Conservation (phyloP, 306 rosid genomes). For the Urtica urens region DNA sequence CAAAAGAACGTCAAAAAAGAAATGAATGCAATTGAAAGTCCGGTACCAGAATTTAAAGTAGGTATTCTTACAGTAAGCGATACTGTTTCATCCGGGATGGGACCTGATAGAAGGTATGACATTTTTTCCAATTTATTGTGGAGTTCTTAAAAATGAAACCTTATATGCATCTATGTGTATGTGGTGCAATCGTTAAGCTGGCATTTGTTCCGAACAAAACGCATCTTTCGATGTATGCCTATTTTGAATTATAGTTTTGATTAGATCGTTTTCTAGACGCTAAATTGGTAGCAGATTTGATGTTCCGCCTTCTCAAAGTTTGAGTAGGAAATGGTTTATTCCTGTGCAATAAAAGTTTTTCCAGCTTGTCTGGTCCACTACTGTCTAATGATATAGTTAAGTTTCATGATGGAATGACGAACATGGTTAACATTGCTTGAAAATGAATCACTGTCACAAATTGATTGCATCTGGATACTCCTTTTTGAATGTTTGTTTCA, state of each 20-base stretch:
- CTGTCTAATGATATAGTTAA: neutral
- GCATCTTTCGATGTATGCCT: slow-evolving; percentile 21
- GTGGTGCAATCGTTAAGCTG: neutral
- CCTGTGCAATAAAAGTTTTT: slow-evolving; percentile 5
- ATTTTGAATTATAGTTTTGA: slow-evolving; percentile 9
- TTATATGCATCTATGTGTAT: neutral
- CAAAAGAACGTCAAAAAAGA: slow-evolving; percentile 21
- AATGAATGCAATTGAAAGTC: slow-evolving; percentile 23
- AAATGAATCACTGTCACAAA: neutral
- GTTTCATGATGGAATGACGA: neutral
- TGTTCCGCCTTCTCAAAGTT: slow-evolving; percentile 9
- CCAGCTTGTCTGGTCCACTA: neutral
- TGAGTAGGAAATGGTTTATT: slow-evolving; percentile 16
- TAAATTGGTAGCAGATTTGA: slow-evolving; percentile 8
- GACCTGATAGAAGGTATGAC: slow-evolving; percentile 85
- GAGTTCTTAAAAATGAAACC: neutral
- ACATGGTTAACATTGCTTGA: neutral
- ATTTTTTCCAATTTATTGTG: neutral
- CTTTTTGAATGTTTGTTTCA: slow-evolving; percentile 66
- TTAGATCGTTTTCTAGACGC: slow-evolving; percentile 8
- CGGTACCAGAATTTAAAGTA: slow-evolving; percentile 36
- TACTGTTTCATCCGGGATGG: slow-evolving; percentile 77
- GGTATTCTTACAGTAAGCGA: slow-evolving; percentile 91
- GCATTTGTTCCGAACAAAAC: slow-evolving; percentile 6
- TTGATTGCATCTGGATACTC: slow-evolving; percentile 68